A percentile compares a stretch with the other conserved stretches of the same genome.
These are phyloP conservation scores for Penicillium capsulatum DNA, from an alignment of 2,329 filamentous ascomycete genomes.

Conservation along the genomic window DNA sequence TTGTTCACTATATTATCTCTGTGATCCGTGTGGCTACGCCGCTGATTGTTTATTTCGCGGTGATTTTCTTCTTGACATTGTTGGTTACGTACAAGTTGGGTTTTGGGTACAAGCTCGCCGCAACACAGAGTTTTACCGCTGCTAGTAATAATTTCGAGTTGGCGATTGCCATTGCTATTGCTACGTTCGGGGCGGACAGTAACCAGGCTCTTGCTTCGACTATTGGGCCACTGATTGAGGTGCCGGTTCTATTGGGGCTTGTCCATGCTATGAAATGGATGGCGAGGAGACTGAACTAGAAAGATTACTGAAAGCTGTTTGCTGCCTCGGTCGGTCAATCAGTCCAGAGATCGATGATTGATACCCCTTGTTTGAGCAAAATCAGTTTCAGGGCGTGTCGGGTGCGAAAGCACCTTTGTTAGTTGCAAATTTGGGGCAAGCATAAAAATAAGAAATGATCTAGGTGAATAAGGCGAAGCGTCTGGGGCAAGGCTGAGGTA, in stretches of 20 bases:
- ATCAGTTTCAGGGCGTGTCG: no score
- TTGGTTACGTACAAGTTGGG: conserved; percentile 60
- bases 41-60: conserved; percentile 72
- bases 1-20: conserved; percentile 77
- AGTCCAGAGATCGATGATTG: no score
- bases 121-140: conserved; percentile 81
- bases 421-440: no score
- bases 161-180: conserved; percentile 81
- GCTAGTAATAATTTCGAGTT: conserved; percentile 93
- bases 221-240: conserved; percentile 80
- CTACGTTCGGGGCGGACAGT: conserved; percentile 71
- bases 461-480: no score
- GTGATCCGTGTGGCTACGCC: conserved; percentile 78
- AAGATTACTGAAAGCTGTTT: no score
- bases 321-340: no score
- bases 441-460: no score
- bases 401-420: no score
- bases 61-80: conserved; percentile 69
- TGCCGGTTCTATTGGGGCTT: conserved; percentile 71
- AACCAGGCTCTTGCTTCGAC: conserved; percentile 78
- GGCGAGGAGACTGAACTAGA: conserved; percentile 21
- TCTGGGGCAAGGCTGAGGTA: no score
- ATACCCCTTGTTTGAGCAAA: no score
- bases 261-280: conserved; percentile 64
- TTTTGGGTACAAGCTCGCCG: conserved; percentile 65